Conservation (phyloP, 2,329 filamentous ascomycete species). For the Botrytis elliptica region DNA sequence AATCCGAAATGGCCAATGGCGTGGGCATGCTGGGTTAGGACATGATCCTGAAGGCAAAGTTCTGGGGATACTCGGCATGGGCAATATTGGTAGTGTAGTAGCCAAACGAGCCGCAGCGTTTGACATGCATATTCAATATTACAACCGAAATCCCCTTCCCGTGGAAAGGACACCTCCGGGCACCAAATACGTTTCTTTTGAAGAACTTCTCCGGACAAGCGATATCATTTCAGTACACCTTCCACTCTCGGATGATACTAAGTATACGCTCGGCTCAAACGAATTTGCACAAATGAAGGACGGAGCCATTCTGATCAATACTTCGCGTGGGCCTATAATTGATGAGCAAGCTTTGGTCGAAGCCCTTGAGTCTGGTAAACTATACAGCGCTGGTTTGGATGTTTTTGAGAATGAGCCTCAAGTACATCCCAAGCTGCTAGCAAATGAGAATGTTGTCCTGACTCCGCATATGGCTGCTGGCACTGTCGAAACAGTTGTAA, state of each 20-base stretch:
- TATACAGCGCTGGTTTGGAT: conserved; percentile 70
- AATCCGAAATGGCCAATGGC: conserved; percentile 66
- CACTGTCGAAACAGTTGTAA: conserved; percentile 55
- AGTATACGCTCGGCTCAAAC: conserved; percentile 64
- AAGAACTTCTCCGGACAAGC: conserved; percentile 64
- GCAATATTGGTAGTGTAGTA: conserved; percentile 75
- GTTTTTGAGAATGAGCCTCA: conserved; percentile 79
- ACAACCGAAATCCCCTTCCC: conserved; percentile 65
- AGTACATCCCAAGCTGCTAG: conserved; percentile 69
- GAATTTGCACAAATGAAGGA: conserved; percentile 76
- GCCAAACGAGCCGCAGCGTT: conserved; percentile 70
- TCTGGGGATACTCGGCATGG: conserved; percentile 80
- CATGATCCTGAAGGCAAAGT: conserved; percentile 72
- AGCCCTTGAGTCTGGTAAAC: conserved; percentile 65
- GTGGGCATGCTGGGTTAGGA: conserved; percentile 49
- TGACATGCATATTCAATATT: conserved; percentile 71
- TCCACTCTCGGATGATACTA: conserved; percentile 66
- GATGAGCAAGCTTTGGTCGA: conserved; percentile 75
- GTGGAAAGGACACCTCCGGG: conserved; percentile 49
- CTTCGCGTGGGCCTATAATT: conserved; percentile 75
- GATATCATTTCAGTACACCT: conserved; percentile 78
- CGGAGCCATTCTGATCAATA: conserved; percentile 77
- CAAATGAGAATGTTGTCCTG: conserved; percentile 69
- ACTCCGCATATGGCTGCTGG: conserved; percentile 83
- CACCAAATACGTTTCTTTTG: conserved; percentile 68